A percentile compares a stretch with the other conserved stretches of the same genome.
phyloP scores from a whole-genome alignment of 2,329 filamentous ascomycete species.

The Fusarium metavorans region DNA sequence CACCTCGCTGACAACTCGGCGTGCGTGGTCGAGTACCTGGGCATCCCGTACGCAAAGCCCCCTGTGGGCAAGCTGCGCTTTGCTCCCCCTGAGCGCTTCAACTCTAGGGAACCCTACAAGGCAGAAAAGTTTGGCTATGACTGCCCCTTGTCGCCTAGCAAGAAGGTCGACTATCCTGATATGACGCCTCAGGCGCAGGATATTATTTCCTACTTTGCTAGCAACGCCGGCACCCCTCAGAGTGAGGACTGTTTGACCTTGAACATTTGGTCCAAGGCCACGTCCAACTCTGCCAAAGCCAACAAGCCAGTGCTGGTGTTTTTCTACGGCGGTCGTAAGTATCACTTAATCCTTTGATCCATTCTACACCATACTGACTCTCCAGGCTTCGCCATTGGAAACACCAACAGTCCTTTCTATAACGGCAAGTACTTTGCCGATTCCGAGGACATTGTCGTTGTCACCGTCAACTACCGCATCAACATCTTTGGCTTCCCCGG shows the following conservation, averaged over 20 bases:
- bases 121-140: conserved; percentile 31
- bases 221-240: conserved; percentile 26
- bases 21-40: conserved; percentile 53
- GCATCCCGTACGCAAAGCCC: conserved; percentile 55
- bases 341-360: fast-evolving
- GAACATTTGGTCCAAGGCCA: conserved; percentile 39
- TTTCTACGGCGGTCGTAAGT: conserved; percentile 40
- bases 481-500: conserved; percentile 58
- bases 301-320: conserved; percentile 39
- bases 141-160: conserved; percentile 34
- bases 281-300: conserved; percentile 18
- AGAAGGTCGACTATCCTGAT: conserved; percentile 31
- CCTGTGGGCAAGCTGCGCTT: conserved; percentile 54
- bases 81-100: conserved; percentile 47
- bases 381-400: conserved; percentile 52
- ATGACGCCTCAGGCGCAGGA: conserved; percentile 36
- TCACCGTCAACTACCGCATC: conserved; percentile 61
- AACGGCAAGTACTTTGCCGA: conserved; percentile 57
- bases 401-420: conserved; percentile 53
- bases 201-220: conserved; percentile 38
- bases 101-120: conserved; percentile 8
- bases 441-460: conserved; percentile 58
- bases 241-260: conserved; percentile 41
- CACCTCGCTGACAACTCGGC: conserved; percentile 46
- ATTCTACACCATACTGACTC: not conserved